Percentiles rank a stretch among this genome's conserved stretches.
Conservation (phyloP, 257 asterid genomes). For the Jasminum sambac region DNA sequence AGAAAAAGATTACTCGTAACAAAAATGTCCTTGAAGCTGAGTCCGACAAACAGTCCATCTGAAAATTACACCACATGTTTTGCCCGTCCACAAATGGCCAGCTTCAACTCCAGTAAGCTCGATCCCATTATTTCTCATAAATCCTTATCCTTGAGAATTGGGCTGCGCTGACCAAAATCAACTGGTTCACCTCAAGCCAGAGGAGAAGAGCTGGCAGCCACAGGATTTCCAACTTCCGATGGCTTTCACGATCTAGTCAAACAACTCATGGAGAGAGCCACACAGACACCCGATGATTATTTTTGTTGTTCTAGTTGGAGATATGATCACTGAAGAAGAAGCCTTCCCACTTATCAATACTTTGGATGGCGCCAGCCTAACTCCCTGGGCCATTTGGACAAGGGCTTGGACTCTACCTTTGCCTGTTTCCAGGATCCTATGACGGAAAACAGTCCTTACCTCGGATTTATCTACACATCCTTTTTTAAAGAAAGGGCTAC, state of each 20-base stretch:
- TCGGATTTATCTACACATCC: slow-evolving; percentile 25
- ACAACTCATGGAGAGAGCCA: slow-evolving; percentile 19
- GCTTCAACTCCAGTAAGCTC: slow-evolving; percentile 11
- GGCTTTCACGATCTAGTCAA: slow-evolving; percentile 22
- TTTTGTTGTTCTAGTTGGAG: slow-evolving; percentile 24
- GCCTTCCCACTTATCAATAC: slow-evolving; percentile 15
- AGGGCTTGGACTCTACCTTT: slow-evolving; percentile 20
- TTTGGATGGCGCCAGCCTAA: slow-evolving; percentile 16
- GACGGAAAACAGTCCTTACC: slow-evolving; percentile 23
- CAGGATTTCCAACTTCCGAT: slow-evolving; percentile 29
- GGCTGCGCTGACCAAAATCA: slow-evolving; percentile 29
- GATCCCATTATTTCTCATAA: background rate
- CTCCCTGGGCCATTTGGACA: slow-evolving; percentile 25
- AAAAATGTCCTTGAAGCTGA: slow-evolving; percentile 4
- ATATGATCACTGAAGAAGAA: slow-evolving; percentile 1
- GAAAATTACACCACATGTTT: background rate
- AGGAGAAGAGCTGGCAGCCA: slow-evolving; percentile 28
- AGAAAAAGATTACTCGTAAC: too few species aligned
- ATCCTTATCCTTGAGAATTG: slow-evolving; percentile 12
- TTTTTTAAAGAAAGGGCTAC: slow-evolving; percentile 30
- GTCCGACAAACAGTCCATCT: background rate
- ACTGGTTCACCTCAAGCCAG: slow-evolving; percentile 23
- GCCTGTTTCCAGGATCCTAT: slow-evolving; percentile 5
- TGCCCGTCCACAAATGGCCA: slow-evolving; percentile 6
- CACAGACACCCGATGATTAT: slow-evolving; percentile 24